Evolutionary conservation across 352 stramenopile species (phyloP).

Genomic region (Phytophthora idaei): DNA sequence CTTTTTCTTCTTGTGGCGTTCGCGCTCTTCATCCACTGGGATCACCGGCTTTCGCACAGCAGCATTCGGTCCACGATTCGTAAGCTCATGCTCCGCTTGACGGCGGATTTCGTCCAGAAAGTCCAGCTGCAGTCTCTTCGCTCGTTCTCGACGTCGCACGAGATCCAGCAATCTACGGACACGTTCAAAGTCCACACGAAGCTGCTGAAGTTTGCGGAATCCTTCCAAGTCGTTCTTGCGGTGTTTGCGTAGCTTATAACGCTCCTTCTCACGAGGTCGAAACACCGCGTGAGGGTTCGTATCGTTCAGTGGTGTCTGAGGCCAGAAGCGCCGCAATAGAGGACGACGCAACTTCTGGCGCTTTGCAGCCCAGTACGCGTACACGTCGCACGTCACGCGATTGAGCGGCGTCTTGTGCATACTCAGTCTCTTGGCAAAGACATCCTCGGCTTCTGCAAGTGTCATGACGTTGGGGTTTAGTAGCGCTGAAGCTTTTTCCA

Average conservation of each 20-base stretch:
- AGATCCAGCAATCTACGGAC: constrained; percentile 85
- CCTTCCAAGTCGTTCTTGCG: constrained; percentile 97
- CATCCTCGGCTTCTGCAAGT: constrained; percentile 71
- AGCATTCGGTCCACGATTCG: constrained; percentile 40
- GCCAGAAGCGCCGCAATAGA: constrained; percentile 95
- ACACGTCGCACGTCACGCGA: constrained; percentile 81
- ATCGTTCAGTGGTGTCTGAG: constrained; percentile 95
- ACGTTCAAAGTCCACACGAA: constrained; percentile 94
- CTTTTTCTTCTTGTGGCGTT: constrained; percentile 59
- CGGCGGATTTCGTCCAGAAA: constrained; percentile 77
- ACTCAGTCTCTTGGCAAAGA: constrained; percentile 67
- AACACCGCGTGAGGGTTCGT: constrained; percentile 99
- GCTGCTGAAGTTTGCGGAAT: constrained; percentile 93
- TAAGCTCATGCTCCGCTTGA: constrained; percentile 73
- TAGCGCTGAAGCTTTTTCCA: constrained; percentile 84
- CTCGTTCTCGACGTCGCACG: constrained; percentile 85
- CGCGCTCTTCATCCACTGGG: constrained; percentile 58
- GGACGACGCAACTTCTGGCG: constrained; percentile 92
- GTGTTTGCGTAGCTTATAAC: constrained; percentile 96
- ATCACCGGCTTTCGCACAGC: constrained; percentile 57
- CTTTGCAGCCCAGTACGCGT: constrained; percentile 97
- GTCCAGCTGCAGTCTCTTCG: constrained; percentile 83
- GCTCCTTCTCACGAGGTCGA: constrained; percentile 96
- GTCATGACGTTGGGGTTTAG: constrained; percentile 84
- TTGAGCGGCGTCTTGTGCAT: constrained; percentile 80